Percentiles rank a stretch among this genome's conserved stretches.
phyloP scores from a whole-genome alignment of 2,329 filamentous ascomycete genomes.

The Colletotrichum salicis region DNA sequence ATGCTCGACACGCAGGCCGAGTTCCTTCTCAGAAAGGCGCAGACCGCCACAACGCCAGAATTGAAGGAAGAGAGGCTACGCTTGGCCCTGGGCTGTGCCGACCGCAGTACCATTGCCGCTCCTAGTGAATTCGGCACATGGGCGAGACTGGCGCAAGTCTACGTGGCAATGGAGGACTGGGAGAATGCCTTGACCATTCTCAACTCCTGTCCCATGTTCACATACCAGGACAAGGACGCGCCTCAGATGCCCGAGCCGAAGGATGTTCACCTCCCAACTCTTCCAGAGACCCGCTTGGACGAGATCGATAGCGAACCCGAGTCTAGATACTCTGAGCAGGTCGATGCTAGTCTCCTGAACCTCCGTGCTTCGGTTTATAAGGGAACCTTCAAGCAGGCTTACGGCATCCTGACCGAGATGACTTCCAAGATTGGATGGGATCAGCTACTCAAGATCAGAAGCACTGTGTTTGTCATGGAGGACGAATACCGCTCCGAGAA shows the following conservation, averaged over 20 bases:
- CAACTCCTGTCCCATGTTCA: constrained; percentile 99
- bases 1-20: constrained; percentile 94
- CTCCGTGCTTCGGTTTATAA: constrained; percentile 90
- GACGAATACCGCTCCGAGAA: constrained; percentile 96
- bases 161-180: constrained; percentile 95
- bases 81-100: constrained; percentile 91
- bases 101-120: constrained; percentile 92
- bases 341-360: constrained; percentile 87
- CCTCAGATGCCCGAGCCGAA: constrained; percentile 94
- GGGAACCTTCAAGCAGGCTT: constrained; percentile 95
- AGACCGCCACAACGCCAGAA: constrained; percentile 62
- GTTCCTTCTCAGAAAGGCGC: constrained; percentile 88
- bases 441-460: constrained; percentile 90
- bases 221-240: constrained; percentile 97
- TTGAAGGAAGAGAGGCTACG: constrained; percentile 75
- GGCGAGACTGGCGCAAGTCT: constrained; percentile 93
- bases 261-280: constrained; percentile 85
- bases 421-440: constrained; percentile 98
- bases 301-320: constrained; percentile 95
- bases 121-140: constrained; percentile 98
- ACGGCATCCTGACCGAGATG: constrained; percentile 93
- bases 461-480: constrained; percentile 99
- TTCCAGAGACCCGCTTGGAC: constrained; percentile 89
- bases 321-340: constrained; percentile 82
- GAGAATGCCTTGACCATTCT: constrained; percentile 93